Percentiles rank a stretch among this genome's conserved stretches.
Conservation (phyloP, 108 stramenopile species). For the Discostella stelligeroides region DNA sequence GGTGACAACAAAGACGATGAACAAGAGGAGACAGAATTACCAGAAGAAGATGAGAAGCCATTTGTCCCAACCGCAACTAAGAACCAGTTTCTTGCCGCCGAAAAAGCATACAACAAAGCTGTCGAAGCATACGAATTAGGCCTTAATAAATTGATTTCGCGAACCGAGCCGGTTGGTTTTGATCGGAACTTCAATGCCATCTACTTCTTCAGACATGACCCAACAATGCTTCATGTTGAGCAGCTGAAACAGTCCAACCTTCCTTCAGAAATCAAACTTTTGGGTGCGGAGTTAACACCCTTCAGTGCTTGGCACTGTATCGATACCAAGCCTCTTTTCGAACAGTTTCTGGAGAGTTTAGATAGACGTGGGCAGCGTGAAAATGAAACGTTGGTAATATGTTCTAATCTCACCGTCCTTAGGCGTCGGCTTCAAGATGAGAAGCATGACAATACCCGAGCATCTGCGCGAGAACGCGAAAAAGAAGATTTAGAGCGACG, state of each 20-base stretch:
- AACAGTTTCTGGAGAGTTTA: constrained; percentile 61
- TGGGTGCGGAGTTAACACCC: constrained; percentile 44
- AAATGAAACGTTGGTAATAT: constrained; percentile 53
- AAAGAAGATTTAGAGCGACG: constrained; percentile 61
- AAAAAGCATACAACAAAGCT: constrained; percentile 65
- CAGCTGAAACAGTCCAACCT: constrained; percentile 47
- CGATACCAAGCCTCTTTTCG: constrained; percentile 70
- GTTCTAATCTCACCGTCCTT: constrained; percentile 41
- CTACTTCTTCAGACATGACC: constrained; percentile 77
- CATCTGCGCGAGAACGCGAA: constrained; percentile 44
- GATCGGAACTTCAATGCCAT: constrained; percentile 76
- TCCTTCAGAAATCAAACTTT: constrained; percentile 44
- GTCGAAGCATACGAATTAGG: constrained; percentile 76
- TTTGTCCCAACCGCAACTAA: constrained; percentile 62
- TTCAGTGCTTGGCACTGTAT: constrained; percentile 73
- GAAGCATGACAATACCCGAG: constrained; percentile 57
- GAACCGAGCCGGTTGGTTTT: constrained; percentile 76
- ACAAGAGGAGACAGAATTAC: constrained; percentile 20
- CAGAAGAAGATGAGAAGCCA: constrained; percentile 26
- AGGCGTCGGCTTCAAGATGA: constrained; percentile 69
- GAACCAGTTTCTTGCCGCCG: constrained; percentile 58
- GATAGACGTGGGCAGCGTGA: constrained; percentile 82
- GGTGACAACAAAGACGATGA: constrained; percentile 33
- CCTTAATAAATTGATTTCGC: constrained; percentile 54
- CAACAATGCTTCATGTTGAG: constrained; percentile 67